Conservation (phyloP, 108 stramenopile genomes). For the Nannochloropsis oceanica region DNA sequence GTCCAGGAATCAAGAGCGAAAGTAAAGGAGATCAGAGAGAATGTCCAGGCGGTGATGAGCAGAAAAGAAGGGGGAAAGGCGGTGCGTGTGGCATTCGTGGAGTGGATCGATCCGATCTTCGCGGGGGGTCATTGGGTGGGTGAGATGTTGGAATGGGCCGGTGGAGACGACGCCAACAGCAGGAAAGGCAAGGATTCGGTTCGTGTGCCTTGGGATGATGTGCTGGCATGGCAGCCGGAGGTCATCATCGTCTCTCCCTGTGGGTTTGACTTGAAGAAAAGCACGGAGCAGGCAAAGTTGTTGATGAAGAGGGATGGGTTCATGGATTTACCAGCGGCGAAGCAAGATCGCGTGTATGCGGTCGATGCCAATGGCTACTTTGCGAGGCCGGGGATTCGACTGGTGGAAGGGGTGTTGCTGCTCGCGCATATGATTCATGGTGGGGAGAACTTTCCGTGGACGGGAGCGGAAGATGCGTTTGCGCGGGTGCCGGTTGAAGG, state of each 20-base stretch:
- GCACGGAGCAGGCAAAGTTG: slow-evolving; percentile 41
- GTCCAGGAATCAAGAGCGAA: neutral
- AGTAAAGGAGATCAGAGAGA: neutral
- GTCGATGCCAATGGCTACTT: slow-evolving; percentile 66
- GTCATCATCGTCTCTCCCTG: slow-evolving; percentile 65
- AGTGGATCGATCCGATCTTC: slow-evolving; percentile 80
- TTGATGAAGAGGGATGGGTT: slow-evolving; percentile 31
- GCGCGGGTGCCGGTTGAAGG: neutral
- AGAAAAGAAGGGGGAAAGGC: neutral
- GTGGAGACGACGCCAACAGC: slow-evolving; percentile 33
- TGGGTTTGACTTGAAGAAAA: slow-evolving; percentile 69
- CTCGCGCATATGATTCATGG: slow-evolving; percentile 43
- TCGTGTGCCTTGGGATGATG: slow-evolving; percentile 43
- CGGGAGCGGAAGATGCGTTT: neutral
- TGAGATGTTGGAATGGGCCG: slow-evolving; percentile 61
- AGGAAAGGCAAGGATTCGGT: slow-evolving; percentile 34
- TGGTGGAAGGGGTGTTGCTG: slow-evolving; percentile 56
- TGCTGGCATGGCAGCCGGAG: slow-evolving; percentile 55
- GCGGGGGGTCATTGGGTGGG: slow-evolving; percentile 79
- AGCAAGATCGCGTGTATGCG: slow-evolving; percentile 46
- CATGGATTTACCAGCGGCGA: slow-evolving; percentile 43
- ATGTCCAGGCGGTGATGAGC: neutral
- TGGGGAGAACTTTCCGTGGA: neutral
- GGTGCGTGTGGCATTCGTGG: slow-evolving; percentile 52
- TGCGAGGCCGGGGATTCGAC: slow-evolving; percentile 61